phyloP scores from a whole-genome alignment of 306 rosid genomes.

The Dryas alaskensis region DNA sequence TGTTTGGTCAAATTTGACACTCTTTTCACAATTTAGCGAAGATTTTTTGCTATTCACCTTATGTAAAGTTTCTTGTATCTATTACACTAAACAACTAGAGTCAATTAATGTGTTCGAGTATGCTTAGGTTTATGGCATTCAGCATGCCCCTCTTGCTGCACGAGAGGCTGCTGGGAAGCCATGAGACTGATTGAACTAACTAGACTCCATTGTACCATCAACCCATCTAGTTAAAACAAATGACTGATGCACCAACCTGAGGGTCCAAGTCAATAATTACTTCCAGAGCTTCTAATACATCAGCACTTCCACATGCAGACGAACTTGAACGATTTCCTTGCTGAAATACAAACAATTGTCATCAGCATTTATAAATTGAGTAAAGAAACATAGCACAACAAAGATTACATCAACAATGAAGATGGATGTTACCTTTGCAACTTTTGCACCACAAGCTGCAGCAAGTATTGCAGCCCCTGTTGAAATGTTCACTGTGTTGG shows the following conservation, averaged over 20 bases:
- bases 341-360: constrained; percentile 38
- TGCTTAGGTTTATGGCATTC: background rate
- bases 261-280: constrained; percentile 72
- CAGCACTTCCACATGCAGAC: constrained; percentile 98
- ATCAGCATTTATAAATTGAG: background rate
- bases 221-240: background rate
- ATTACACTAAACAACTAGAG: background rate
- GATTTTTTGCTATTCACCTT: background rate
- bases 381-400: background rate
- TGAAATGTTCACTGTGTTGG: constrained; percentile 89
- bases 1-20: background rate
- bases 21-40: background rate
- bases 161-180: background rate
- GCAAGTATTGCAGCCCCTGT: constrained; percentile 88
- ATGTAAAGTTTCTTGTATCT: background rate
- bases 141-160: constrained; percentile 3
- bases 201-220: background rate
- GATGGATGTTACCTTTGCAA: constrained; percentile 64
- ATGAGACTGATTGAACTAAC: background rate
- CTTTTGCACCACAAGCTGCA: constrained; percentile 95
- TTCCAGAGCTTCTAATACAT: constrained; percentile 81
- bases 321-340: constrained; percentile 96
- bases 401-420: background rate
- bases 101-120: background rate
- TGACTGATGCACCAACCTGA: constrained; percentile 41